Percentiles rank a stretch among this genome's conserved stretches.
phyloP scores from a whole-genome alignment of 768 basidiomycete species.

The Mycena crocata region DNA sequence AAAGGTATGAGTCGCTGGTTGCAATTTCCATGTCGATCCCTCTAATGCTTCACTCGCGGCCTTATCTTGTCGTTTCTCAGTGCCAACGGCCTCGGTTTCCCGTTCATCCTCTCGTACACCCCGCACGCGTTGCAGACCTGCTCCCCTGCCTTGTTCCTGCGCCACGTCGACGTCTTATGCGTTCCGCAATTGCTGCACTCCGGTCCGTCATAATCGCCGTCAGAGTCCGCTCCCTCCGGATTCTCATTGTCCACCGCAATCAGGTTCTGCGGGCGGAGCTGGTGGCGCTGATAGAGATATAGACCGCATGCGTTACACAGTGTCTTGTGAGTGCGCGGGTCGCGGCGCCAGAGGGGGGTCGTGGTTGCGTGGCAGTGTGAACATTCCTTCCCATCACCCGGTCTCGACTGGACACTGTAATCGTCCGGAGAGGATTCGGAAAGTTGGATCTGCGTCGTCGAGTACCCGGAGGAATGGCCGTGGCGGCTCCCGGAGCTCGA shows the following conservation, averaged over 20 bases:
- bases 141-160: slow-evolving; percentile 9
- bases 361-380: slow-evolving; percentile 21
- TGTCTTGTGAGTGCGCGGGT: slow-evolving; percentile 22
- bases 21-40: too few relatives aligned
- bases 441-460: slow-evolving; percentile 3
- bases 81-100: slow-evolving; percentile 4
- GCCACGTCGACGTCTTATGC: slow-evolving; percentile 20
- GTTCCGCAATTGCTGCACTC: slow-evolving; percentile 23
- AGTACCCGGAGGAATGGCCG: neutral
- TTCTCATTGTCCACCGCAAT: slow-evolving; percentile 11
- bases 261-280: slow-evolving; percentile 1
- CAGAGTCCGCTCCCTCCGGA: neutral
- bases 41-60: slow-evolving; percentile 16
- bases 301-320: slow-evolving; percentile 26
- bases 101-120: slow-evolving; percentile 24
- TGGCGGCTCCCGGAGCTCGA: neutral
- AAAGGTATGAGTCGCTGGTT: too few relatives aligned
- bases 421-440: slow-evolving; percentile 9
- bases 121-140: slow-evolving; percentile 29
- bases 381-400: slow-evolving; percentile 2
- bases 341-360: slow-evolving; percentile 27
- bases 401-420: neutral
- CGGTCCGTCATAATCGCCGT: slow-evolving; percentile 2
- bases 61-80: slow-evolving; percentile 25
- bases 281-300: slow-evolving; percentile 9